phyloP scores from a whole-genome alignment of 306 rosid genomes.

The Bauhinia variegata region DNA sequence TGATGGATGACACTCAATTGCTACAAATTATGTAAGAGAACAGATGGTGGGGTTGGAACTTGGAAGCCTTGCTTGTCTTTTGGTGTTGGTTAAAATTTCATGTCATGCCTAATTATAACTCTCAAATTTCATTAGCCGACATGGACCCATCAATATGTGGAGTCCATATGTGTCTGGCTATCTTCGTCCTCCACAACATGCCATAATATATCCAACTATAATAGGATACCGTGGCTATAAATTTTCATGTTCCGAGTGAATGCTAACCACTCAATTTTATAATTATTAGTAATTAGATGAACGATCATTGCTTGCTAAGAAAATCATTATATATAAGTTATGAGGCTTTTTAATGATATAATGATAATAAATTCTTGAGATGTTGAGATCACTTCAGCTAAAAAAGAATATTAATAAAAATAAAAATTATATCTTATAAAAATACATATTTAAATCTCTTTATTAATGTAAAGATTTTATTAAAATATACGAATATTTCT shows the following conservation, averaged over 20 bases:
- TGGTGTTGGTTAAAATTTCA: conserved; percentile 55
- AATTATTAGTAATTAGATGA: not conserved
- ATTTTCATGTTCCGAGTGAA: too few relatives aligned
- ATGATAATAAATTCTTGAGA: not conserved
- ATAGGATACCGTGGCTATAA: conserved; percentile 33
- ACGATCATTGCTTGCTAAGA: too few relatives aligned
- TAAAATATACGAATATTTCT: too few relatives aligned
- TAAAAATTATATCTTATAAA: too few relatives aligned
- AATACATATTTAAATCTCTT: too few relatives aligned
- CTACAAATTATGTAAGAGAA: not conserved
- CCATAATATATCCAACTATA: conserved; percentile 55
- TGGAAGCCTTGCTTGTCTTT: conserved; percentile 40
- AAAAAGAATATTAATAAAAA: not conserved
- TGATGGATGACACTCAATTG: too few relatives aligned
- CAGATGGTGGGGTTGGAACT: conserved; percentile 10
- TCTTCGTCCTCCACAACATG: conserved; percentile 47
- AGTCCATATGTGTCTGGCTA: conserved; percentile 40
- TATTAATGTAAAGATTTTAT: too few relatives aligned
- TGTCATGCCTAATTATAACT: conserved; percentile 38
- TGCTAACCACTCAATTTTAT: too few relatives aligned
- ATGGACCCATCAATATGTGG: conserved; percentile 46
- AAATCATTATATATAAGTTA: too few relatives aligned
- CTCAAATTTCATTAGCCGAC: not conserved
- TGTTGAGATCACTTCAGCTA: conserved; percentile 17
- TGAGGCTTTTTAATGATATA: too few relatives aligned